Base-by-base conservation (phyloP, 495 filamentous ascomycete genomes). In the Rhypophila decipiens region DNA sequence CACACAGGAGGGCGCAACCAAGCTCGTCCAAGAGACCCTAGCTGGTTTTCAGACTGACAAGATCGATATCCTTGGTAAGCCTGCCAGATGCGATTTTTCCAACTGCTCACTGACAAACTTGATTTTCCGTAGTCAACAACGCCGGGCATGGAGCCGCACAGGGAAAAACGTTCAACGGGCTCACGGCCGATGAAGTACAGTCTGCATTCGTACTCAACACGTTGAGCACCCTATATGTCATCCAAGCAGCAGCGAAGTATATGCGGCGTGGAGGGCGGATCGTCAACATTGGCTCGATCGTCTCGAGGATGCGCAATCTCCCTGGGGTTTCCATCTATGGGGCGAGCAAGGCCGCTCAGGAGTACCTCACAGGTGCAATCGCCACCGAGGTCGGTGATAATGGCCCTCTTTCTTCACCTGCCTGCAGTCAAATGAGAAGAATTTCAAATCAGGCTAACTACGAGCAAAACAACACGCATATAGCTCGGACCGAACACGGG, bases 261-360 rank as follows among this genome's bases (percentile, higher is more conserved):
- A 69, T 69, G 62, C 55, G 56, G 15, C 58, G 50, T 4, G 64
- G 64, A 24, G 64, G 64, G n/a, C 58, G 66, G 33, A 69, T 69
- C 51, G 56, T 67, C 52, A 69, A 69, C 38, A 60, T 73, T n/a
- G 67, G 69, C 10, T 68, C 65, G 13, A 61, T 71, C 13, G 64
- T 60, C 5, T 69, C 74, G 5, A 59, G 55, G 42, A 36, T 54
- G 18, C 44, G 50, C 8, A 49, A 39, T 15, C 0, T 47, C 1
- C 50, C 40, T 0, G 41, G 22, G 1, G 11, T 53, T 11, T 15
- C 47, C 12, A 13, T 65, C 0, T 70, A 68, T 34, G 50, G 41
- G 12, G 63, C 67, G 3, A 39, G 56, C 40, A 70, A 68, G 43
- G 58, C 57, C 7, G 65, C 67, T 1, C 47, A 57, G 41, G 62